Conservation (phyloP, 306 rosid species). For the Hylodesmum podocarpum region DNA sequence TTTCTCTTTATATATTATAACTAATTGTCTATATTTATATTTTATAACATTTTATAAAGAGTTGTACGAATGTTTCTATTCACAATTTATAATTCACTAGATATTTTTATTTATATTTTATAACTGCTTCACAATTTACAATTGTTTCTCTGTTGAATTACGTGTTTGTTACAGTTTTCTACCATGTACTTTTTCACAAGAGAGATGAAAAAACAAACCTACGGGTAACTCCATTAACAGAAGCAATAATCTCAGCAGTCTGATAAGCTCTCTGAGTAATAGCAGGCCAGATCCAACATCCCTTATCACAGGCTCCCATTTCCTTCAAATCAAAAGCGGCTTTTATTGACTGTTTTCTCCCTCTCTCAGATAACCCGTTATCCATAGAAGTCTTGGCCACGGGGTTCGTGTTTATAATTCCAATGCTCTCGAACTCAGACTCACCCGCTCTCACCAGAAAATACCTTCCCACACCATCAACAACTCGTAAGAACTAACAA, state of each 20-base stretch:
- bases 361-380: constrained; percentile 75
- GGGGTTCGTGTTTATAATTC: constrained; percentile 83
- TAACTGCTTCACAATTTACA: too few species aligned
- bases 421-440: constrained; percentile 81
- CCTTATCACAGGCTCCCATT: constrained; percentile 79
- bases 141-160: too few species aligned
- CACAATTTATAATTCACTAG: too few species aligned
- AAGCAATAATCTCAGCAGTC: constrained; percentile 89
- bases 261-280: constrained; percentile 97
- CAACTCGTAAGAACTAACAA: neutral
- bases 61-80: too few species aligned
- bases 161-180: too few species aligned
- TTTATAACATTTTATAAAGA: too few species aligned
- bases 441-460: constrained; percentile 93
- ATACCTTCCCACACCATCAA: constrained; percentile 53
- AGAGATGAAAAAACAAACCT: constrained; percentile 40
- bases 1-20: too few species aligned
- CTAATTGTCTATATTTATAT: too few species aligned
- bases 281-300: constrained; percentile 98
- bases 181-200: too few species aligned
- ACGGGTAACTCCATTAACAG: constrained; percentile 69
- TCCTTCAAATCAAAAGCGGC: constrained; percentile 78
- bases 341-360: constrained; percentile 67
- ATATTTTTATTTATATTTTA: too few species aligned
- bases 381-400: constrained; percentile 88